A percentile compares a stretch with the other conserved stretches of the same genome.
Evolutionary conservation across 768 basidiomycete genomes (phyloP).

Genomic region (Boletus reticulatus): DNA sequence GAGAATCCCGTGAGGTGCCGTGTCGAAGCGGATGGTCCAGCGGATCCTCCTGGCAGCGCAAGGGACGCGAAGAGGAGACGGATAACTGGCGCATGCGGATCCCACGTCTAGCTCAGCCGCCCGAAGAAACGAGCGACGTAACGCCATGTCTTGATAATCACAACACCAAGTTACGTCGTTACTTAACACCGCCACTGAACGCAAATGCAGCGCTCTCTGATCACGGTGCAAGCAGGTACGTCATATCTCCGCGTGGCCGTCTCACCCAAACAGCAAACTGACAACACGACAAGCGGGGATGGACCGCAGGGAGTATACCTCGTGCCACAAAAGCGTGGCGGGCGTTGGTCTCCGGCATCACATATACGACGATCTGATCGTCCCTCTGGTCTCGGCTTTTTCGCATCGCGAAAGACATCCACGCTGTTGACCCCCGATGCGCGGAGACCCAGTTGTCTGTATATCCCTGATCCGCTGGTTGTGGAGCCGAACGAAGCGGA

Average conservation of each 20-base stretch:
- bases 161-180: background rate
- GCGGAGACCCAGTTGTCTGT: slow-evolving; percentile 16
- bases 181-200: slow-evolving; percentile 1
- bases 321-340: slow-evolving; percentile 18
- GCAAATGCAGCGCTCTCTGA: background rate
- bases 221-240: slow-evolving; percentile 4
- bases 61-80: slow-evolving; percentile 3
- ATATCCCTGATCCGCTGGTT: slow-evolving; percentile 8
- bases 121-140: background rate
- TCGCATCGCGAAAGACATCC: slow-evolving; percentile 6
- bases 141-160: background rate
- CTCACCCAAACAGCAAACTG: background rate
- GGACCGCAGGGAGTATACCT: slow-evolving; percentile 10
- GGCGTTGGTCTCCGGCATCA: background rate
- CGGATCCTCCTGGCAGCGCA: background rate
- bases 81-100: slow-evolving; percentile 14
- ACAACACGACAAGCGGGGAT: background rate
- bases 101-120: background rate
- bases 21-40: background rate
- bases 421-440: slow-evolving; percentile 7
- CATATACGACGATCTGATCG: background rate
- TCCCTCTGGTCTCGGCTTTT: slow-evolving; percentile 3
- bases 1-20: background rate
- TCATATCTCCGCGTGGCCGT: background rate
- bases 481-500: slow-evolving; percentile 4